Base-by-base conservation (phyloP, 2,329 filamentous ascomycete species). In the Falciphora oryzae region DNA sequence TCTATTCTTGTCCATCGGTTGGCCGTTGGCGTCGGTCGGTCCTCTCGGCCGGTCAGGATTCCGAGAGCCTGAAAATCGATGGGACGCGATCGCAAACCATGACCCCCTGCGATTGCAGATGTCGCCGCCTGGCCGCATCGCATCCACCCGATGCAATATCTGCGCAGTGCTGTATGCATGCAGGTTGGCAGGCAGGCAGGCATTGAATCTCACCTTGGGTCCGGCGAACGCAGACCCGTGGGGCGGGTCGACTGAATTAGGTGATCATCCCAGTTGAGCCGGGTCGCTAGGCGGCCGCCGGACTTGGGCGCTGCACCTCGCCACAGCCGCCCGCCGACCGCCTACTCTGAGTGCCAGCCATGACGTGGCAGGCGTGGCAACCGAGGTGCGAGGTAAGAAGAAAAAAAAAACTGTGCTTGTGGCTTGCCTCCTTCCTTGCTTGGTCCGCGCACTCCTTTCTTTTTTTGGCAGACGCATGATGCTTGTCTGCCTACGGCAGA, bases 261-360 rank as follows among this genome's bases (percentile, higher is more conserved):
- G 18, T 61, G 29, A n/a, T 27, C 11, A 14, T 50, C 32, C 59
- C 59, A 16, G 35, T 28, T 60, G 32, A n/a, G 25, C 31, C 27
- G 11, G 60, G 27, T 61, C 25, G 57, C 57, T 29, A 27, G 57
- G 57, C 25, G 16, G 25, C 25, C 57, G 57, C 57, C 57, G 57
- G 57, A 58, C n/a, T 58, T 58, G 57, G 32, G 60, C 38, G 38
- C 60, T 61, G 60, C 60, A 61, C 60, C 50, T 61, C 60, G 60
- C 60, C 60, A 61, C 60, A 28, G 35, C 27, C 25, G 38, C 60
- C 50, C 35, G 35, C 32, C 35, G 32, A 44, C 28, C 35, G 60
- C 60, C 60, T 18, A 35, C 5, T 18, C 6, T 10, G 18, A 10
- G 7, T 13, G 14, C 18, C 8, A 53, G 44, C 44, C 44, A n/a